Conservation (phyloP, 495 filamentous ascomycete species). For the Aspergillus conjunctus region DNA sequence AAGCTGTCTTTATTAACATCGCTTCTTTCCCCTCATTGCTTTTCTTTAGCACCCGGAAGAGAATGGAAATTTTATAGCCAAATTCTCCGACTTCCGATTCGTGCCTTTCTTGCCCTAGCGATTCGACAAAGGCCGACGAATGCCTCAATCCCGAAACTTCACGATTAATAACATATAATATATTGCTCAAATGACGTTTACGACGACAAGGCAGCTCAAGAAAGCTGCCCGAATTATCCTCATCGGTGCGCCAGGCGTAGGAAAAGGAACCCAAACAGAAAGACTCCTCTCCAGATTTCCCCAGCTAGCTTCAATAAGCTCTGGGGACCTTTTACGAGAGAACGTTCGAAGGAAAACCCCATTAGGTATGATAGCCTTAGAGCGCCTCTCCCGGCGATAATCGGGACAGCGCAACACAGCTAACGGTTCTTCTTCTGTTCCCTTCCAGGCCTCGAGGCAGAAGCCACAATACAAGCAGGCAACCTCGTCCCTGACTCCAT, state of each 20-base stretch:
- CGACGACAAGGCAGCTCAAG: conserved; percentile 57
- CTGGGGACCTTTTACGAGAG: conserved; percentile 86
- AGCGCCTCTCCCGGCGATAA: background rate
- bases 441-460: conserved; percentile 77
- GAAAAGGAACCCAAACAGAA: conserved; percentile 95
- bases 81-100: background rate
- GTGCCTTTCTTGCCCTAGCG: background rate
- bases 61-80: conserved; percentile 10
- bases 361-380: conserved; percentile 73
- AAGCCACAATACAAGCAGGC: conserved; percentile 80
- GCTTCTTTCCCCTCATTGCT: background rate
- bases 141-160: background rate
- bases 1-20: background rate
- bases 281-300: conserved; percentile 83
- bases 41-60: background rate
- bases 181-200: conserved; percentile 25
- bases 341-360: conserved; percentile 88
- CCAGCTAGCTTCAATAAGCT: conserved; percentile 87
- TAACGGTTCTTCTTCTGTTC: conserved; percentile 10
- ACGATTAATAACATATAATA: background rate
- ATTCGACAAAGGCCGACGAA: background rate
- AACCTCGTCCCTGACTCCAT: conserved; percentile 83
- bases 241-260: conserved; percentile 87
- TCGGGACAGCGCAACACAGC: background rate
- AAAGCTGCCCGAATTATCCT: conserved; percentile 91